phyloP scores from a whole-genome alignment of 805 yeast genomes.

The Metschnikowia henanensis region DNA sequence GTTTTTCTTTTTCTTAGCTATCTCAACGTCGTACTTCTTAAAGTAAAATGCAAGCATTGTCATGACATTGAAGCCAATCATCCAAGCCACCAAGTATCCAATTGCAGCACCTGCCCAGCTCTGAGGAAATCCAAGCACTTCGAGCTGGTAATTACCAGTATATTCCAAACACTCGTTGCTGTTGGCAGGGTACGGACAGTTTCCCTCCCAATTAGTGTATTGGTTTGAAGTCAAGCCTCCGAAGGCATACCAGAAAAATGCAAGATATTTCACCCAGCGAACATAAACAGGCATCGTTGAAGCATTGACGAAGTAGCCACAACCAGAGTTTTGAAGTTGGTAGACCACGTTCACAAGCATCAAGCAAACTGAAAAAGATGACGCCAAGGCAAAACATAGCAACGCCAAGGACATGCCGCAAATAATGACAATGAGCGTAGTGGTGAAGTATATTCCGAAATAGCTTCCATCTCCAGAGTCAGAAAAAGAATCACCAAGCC shows the following conservation, averaged over 20 bases:
- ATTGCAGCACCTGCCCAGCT: constrained; percentile 70
- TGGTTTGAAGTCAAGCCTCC: constrained; percentile 68
- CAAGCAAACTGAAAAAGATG: constrained; percentile 63
- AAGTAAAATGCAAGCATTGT: constrained; percentile 49
- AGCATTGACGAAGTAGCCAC: constrained; percentile 80
- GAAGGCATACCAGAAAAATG: constrained; percentile 77
- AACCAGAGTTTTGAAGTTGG: constrained; percentile 73
- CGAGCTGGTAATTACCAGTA: constrained; percentile 54
- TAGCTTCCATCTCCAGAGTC: constrained; percentile 17
- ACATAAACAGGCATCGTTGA: constrained; percentile 80
- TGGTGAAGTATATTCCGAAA: constrained; percentile 65
- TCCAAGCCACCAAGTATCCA: constrained; percentile 57
- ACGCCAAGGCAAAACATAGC: constrained; percentile 51
- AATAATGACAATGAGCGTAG: constrained; percentile 55
- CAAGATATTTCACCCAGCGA: constrained; percentile 77
- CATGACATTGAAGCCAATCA: constrained; percentile 49
- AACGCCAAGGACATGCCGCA: constrained; percentile 57
- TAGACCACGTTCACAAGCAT: constrained; percentile 61
- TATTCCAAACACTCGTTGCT: constrained; percentile 39
- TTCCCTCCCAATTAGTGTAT: constrained; percentile 60
- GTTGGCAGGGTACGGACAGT: constrained; percentile 48
- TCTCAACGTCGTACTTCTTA: constrained; percentile 51
- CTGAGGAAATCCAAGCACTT: constrained; percentile 57
- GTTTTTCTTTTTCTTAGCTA: constrained; percentile 43
- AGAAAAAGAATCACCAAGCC: constrained; percentile 25